Percentiles rank a stretch among this genome's conserved stretches.
phyloP scores from a whole-genome alignment of 1,284 basidiomycete species.

The Salmacisia buchloeana region DNA sequence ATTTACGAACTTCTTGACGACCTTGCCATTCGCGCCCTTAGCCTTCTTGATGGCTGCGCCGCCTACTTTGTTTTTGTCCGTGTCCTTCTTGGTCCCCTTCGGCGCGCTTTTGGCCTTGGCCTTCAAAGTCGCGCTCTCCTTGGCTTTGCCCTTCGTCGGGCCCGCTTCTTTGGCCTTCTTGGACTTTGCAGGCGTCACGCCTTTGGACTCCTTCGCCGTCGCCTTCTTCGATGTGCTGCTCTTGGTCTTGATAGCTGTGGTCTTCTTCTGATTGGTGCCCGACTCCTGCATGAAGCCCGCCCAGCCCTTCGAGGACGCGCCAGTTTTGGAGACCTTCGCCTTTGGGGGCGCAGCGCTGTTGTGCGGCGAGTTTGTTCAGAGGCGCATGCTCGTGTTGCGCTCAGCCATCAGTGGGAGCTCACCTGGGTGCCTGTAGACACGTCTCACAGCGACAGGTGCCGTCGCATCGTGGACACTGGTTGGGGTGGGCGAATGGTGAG shows the following conservation, averaged over 20 bases:
- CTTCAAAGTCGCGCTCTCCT: background rate
- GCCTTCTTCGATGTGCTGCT: conserved; percentile 5
- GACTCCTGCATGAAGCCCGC: background rate
- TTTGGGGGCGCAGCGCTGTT: background rate
- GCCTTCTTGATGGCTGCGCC: background rate
- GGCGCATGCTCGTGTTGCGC: no score
- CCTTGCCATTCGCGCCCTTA: background rate
- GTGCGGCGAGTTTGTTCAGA: no score
- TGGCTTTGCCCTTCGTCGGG: conserved; percentile 1
- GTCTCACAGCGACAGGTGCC: conserved; percentile 3
- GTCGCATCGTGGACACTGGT: background rate
- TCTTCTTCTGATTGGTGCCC: conserved; percentile 1
- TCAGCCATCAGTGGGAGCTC: no score
- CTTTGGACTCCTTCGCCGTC: background rate
- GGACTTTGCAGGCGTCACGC: no score
- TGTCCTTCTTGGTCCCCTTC: background rate
- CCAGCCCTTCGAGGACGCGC: background rate
- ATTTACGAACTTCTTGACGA: background rate
- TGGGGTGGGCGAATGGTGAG: no score
- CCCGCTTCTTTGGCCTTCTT: background rate
- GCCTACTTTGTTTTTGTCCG: background rate
- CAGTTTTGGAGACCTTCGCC: background rate
- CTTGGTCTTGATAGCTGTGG: background rate
- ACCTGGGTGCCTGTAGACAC: background rate
- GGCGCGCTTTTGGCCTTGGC: background rate